Evolutionary conservation across 495 filamentous ascomycete species (phyloP).

Genomic region (Monascus purpureus): DNA sequence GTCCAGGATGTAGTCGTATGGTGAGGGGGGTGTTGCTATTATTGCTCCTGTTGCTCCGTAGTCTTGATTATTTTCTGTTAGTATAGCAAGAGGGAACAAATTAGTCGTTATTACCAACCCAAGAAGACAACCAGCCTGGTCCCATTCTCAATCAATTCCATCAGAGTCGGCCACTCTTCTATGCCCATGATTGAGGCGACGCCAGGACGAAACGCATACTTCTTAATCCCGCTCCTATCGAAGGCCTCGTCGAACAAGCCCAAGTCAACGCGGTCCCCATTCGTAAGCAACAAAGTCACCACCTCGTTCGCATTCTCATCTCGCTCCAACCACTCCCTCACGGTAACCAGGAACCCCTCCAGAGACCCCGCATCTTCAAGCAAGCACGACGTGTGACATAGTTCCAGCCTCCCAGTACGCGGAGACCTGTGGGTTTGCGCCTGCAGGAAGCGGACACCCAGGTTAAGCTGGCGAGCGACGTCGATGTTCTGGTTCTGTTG

Average conservation of each 20-base stretch:
- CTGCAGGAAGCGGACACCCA: constrained; percentile 56
- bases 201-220: constrained; percentile 43
- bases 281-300: constrained; percentile 55
- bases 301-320: constrained; percentile 52
- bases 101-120: too few species aligned
- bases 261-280: constrained; percentile 41
- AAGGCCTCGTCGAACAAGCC: constrained; percentile 40
- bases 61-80: too few species aligned
- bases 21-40: constrained; percentile 28
- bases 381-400: constrained; percentile 54
- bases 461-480: constrained; percentile 48
- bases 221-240: constrained; percentile 34
- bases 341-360: constrained; percentile 35
- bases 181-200: constrained; percentile 14
- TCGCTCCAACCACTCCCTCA: constrained; percentile 55
- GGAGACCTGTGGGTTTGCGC: constrained; percentile 45
- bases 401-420: constrained; percentile 30
- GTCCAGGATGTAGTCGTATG: constrained; percentile 50
- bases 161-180: constrained; percentile 48
- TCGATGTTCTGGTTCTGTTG: constrained; percentile 55
- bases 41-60: too few species aligned
- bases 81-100: too few species aligned
- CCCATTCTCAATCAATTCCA: constrained; percentile 42
- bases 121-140: constrained; percentile 51
- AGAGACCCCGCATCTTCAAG: constrained; percentile 53